Percentiles rank a stretch among this genome's conserved stretches.
Evolutionary conservation across 2,329 filamentous ascomycete species (phyloP).

Genomic region (Pseudogymnoascus sp.): DNA sequence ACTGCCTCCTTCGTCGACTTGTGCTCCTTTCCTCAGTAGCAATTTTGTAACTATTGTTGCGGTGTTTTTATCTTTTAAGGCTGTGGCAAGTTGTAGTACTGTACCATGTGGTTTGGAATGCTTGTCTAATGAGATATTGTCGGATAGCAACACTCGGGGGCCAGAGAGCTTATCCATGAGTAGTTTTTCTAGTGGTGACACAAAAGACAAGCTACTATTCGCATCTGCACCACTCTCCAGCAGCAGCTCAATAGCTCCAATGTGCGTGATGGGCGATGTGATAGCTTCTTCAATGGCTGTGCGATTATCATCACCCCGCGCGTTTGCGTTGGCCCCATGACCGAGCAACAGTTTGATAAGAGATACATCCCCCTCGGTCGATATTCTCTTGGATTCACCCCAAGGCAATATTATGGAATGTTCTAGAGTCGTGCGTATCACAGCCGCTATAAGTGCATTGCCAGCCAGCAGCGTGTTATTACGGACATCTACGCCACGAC

Average conservation of each 20-base stretch:
- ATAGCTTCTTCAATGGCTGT: not conserved
- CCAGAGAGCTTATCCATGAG: accelerated
- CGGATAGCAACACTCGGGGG: not conserved
- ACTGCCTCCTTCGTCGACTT: not conserved
- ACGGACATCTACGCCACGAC: constrained; percentile 1
- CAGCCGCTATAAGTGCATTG: not conserved
- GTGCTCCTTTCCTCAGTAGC: not conserved
- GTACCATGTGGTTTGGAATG: not conserved
- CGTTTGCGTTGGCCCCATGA: not conserved
- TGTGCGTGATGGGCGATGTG: not conserved
- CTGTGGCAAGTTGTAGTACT: not conserved
- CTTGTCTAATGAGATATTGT: not conserved
- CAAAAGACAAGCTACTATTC: not conserved
- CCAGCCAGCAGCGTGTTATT: not conserved
- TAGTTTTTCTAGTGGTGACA: not conserved
- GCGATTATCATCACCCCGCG: not conserved
- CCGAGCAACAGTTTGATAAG: not conserved
- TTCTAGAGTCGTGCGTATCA: not conserved
- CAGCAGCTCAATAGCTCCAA: not conserved
- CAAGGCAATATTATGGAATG: not conserved
- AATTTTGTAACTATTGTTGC: not conserved
- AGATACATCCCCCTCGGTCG: not conserved
- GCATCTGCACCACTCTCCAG: not conserved
- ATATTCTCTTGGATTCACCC: not conserved
- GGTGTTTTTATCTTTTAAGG: not conserved